Evolutionary conservation across 257 asterid genomes (phyloP).

Genomic region (Paulownia fortunei): DNA sequence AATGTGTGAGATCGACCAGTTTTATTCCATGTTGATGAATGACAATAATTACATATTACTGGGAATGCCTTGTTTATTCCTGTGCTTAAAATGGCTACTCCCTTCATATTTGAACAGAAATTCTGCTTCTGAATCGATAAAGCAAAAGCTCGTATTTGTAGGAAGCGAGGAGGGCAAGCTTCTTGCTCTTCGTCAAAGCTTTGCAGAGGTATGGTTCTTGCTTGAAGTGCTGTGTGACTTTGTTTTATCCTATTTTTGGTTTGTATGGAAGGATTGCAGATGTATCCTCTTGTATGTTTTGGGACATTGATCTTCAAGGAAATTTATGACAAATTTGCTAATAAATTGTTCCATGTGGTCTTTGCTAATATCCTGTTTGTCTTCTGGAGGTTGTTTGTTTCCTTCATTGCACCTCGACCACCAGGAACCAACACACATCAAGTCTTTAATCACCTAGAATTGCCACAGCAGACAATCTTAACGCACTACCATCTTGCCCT

Average conservation of each 20-base stretch:
- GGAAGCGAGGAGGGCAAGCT: too few relatives aligned
- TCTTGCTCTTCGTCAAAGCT: too few relatives aligned
- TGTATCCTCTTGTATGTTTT: not conserved
- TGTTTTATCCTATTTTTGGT: not conserved
- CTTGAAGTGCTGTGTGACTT: not conserved
- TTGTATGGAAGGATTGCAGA: not conserved
- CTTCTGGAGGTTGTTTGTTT: not conserved
- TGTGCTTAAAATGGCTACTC: not conserved
- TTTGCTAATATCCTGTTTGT: not conserved
- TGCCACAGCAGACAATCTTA: not conserved
- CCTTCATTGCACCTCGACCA: not conserved
- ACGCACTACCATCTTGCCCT: not conserved
- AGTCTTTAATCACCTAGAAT: not conserved
- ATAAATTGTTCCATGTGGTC: slow-evolving; percentile 8
- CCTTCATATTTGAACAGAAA: slow-evolving; percentile 55
- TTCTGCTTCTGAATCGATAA: slow-evolving; percentile 88
- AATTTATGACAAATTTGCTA: not conserved
- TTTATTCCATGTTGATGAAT: not conserved
- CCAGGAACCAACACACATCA: not conserved
- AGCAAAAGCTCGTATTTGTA: too few relatives aligned
- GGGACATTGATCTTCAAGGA: slow-evolving; percentile 2
- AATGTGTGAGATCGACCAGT: not conserved
- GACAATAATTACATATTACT: not conserved
- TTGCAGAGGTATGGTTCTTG: slow-evolving; percentile 65
- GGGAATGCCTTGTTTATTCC: slow-evolving; percentile 21